Evolutionary conservation across 345 rosid genomes (phyloP).

Genomic region (Brassica juncea): DNA sequence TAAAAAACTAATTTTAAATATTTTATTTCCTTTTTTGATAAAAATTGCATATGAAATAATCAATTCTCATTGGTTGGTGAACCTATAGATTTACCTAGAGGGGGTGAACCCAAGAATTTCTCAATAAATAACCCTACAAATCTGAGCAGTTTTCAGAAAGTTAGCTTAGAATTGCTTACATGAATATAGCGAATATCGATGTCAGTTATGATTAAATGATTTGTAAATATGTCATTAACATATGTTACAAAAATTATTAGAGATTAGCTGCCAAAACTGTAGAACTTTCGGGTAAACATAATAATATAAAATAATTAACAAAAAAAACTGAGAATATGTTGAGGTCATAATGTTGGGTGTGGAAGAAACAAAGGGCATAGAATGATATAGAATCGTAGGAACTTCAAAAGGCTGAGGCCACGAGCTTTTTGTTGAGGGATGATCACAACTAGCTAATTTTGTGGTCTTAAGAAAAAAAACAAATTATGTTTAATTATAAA

Average conservation of each 20-base stretch:
- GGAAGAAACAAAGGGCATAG: not conserved
- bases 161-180: not conserved
- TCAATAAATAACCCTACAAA: not conserved
- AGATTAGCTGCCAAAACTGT: not conserved
- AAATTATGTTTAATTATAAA: no score
- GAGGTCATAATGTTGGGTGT: not conserved
- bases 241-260: not conserved
- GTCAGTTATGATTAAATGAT: not conserved
- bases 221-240: not conserved
- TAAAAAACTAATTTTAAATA: no score
- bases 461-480: not conserved
- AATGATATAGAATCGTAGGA: not conserved
- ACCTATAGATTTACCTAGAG: no score
- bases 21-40: no score
- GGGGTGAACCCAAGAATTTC: no score
- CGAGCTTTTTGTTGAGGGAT: not conserved
- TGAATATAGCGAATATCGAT: not conserved
- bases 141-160: not conserved
- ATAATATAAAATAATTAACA: not conserved
- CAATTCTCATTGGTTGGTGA: no score
- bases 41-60: no score
- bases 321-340: not conserved
- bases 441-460: not conserved
- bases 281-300: not conserved
- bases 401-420: not conserved